A percentile compares a stretch with the other conserved stretches of the same genome.
Evolutionary conservation across 176 grass and related monocot genomes (phyloP).

Genomic region (Zoysia japonica): DNA sequence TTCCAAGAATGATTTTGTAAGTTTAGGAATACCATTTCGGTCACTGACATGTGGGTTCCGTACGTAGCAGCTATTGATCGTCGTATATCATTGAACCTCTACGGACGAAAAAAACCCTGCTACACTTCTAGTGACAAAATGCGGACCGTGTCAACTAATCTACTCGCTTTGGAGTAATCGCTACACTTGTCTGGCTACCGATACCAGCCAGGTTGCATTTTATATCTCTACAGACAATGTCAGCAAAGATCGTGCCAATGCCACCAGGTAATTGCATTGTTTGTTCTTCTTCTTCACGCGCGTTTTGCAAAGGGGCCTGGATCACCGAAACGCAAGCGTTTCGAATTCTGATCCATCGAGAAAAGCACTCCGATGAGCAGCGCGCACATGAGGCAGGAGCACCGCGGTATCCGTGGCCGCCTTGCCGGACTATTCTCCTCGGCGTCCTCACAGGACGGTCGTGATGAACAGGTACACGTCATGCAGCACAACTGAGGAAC

Average conservation of each 20-base stretch:
- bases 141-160: neutral
- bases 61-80: too few species aligned
- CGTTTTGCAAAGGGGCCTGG: neutral
- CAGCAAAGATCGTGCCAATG: neutral
- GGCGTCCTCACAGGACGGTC: neutral
- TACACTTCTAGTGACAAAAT: neutral
- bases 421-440: constrained; percentile 43
- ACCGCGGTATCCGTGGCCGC: constrained; percentile 34
- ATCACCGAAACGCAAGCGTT: neutral
- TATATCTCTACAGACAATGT: neutral
- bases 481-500: neutral
- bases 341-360: neutral
- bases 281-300: neutral
- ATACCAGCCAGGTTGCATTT: neutral
- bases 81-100: too few species aligned
- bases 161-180: constrained; percentile 40
- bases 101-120: neutral
- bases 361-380: neutral
- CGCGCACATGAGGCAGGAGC: constrained; percentile 10
- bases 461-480: constrained; percentile 17
- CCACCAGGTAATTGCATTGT: too few species aligned
- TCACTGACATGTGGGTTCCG: too few species aligned
- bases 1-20: too few species aligned
- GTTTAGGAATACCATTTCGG: too few species aligned
- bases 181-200: constrained; percentile 7